These are phyloP conservation scores for Bryum argenteum DNA, from an alignment of 225 moss, liverwort and hornwort species.

Conservation along the genomic window DNA sequence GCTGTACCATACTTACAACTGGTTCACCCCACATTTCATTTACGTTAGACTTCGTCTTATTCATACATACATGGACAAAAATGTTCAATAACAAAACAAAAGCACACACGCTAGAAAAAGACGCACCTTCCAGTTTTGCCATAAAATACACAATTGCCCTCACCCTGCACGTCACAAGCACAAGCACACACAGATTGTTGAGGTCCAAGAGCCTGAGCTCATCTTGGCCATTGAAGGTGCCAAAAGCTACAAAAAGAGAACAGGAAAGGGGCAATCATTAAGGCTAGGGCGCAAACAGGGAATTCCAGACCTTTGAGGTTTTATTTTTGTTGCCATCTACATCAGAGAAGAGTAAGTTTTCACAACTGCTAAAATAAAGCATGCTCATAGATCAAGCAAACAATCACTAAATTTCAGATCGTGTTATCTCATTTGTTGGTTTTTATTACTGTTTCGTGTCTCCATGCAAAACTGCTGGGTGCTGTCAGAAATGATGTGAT, in stretches of 20 bases:
- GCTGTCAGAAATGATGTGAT: neutral
- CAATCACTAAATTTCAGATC: neutral
- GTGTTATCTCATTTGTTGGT: neutral
- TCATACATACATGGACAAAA: neutral
- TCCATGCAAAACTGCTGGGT: neutral
- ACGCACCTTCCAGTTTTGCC: slow-evolving; percentile 91
- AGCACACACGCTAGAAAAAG: neutral
- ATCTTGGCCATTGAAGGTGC: neutral
- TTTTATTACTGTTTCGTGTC: neutral
- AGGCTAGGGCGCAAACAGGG: accelerated
- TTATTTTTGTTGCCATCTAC: neutral
- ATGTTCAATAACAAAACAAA: neutral
- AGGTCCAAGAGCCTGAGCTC: neutral
- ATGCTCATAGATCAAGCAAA: neutral
- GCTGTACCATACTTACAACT: slow-evolving; percentile 88
- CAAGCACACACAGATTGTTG: accelerated
- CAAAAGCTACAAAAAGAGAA: neutral
- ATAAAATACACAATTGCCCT: slow-evolving; percentile 83
- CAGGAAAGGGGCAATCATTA: neutral
- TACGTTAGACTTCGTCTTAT: neutral
- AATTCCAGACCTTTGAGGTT: neutral
- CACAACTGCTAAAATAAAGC: neutral
- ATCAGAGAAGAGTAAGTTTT: neutral
- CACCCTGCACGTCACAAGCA: slow-evolving; percentile 55
- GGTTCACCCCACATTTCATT: slow-evolving; percentile 22